Evolutionary conservation across 2,329 filamentous ascomycete species (phyloP).

Genomic region (Pseudocercospora cruenta): DNA sequence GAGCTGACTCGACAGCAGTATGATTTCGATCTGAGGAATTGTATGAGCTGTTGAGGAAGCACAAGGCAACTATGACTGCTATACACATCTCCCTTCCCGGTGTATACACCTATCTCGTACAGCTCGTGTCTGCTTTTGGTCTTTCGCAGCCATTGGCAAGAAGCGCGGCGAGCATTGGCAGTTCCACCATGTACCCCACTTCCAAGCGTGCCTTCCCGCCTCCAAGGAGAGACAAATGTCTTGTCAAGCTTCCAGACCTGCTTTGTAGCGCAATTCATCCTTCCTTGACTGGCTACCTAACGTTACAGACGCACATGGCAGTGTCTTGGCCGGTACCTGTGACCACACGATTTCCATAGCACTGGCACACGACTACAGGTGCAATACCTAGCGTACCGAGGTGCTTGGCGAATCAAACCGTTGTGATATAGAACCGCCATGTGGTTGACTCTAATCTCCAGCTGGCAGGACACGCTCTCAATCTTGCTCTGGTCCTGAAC

Average conservation of each 20-base stretch:
- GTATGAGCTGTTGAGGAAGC: not conserved
- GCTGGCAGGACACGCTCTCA: not conserved
- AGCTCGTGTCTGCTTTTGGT: not conserved
- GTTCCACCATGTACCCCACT: not conserved
- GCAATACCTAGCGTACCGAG: not conserved
- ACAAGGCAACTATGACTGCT: not conserved
- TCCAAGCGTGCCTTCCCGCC: conserved; percentile 4
- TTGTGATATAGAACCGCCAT: not conserved
- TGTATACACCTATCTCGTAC: no score
- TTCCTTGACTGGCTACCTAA: not conserved
- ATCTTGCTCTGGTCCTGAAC: not conserved
- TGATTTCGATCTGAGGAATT: not conserved
- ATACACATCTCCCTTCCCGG: not conserved
- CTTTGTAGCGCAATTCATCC: not conserved
- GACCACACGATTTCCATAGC: no score
- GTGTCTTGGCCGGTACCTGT: not conserved
- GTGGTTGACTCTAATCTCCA: not conserved
- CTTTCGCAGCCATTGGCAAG: not conserved
- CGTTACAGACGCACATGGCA: not conserved
- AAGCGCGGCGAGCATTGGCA: not conserved
- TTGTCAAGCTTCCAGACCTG: not conserved
- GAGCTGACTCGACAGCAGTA: not conserved
- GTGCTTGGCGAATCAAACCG: not conserved
- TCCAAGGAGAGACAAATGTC: not conserved
- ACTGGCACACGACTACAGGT: no score